These are phyloP conservation scores for Neurospora sp. DNA, from an alignment of 495 filamentous ascomycete genomes.

Conservation along the genomic window DNA sequence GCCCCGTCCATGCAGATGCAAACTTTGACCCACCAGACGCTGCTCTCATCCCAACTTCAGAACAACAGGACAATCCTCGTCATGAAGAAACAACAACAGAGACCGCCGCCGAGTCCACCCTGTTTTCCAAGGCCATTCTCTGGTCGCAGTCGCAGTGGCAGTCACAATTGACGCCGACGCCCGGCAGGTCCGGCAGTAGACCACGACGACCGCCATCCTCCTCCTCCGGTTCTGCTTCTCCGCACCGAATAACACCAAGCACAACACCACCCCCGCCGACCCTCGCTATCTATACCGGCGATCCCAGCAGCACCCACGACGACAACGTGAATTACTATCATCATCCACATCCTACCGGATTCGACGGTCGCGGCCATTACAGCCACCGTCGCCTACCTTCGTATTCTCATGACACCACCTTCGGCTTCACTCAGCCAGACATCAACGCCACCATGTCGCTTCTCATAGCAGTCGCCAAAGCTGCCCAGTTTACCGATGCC, in stretches of 20 bases:
- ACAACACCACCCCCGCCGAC: background rate
- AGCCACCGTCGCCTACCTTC: background rate
- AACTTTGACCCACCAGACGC: background rate
- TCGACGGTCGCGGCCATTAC: background rate
- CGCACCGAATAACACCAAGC: background rate
- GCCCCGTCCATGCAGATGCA: background rate
- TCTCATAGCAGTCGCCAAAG: background rate
- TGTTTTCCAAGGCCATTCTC: background rate
- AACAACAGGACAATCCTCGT: background rate
- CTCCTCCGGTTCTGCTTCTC: background rate
- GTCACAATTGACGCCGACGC: background rate
- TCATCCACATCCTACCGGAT: background rate
- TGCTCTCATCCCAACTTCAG: background rate
- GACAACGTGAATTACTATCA: background rate
- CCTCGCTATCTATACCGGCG: background rate
- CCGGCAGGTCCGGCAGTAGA: background rate
- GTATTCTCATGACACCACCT: background rate
- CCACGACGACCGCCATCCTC: background rate
- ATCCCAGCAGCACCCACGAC: background rate
- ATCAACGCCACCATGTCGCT: background rate
- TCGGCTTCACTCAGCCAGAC: background rate
- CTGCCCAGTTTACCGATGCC: background rate
- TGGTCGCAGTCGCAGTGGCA: background rate
- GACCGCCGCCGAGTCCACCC: background rate
- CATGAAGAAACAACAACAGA: background rate